Base-by-base conservation (phyloP, 2,329 filamentous ascomycete genomes). In the Cladorrhinum sp. region DNA sequence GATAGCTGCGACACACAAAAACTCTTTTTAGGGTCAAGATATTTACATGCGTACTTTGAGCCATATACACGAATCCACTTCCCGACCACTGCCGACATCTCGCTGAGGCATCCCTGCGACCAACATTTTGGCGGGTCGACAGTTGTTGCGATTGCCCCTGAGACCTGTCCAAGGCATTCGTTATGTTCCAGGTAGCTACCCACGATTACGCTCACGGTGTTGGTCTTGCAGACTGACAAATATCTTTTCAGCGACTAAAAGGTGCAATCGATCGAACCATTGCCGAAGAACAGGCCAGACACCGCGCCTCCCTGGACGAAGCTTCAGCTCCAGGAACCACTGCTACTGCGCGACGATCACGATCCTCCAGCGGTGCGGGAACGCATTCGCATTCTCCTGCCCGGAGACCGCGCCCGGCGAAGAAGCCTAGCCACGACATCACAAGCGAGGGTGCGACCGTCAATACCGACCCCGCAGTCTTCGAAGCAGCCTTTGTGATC, bases 211-310 rank as follows among this genome's bases (percentile, higher is more conserved):
- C 9, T 28, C 48, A 20, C 23, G 8, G 16, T 24, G 23, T 46
- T 18, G n/a, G 2, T 36, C 18, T 33, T 59, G 48, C 8, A 58
- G 53, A 52, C 59, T 61, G 30, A 63, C 49, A 46, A n/a, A 51
- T 55, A 21, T 18, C 28, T 18, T 42, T 53, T 23, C 72, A 95
- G 90, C 86, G 90, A 80, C 80, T 96, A 69, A 90, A 91, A 78
- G 90, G 89, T 70, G 90, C 89, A 62, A 92, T 96, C 73, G 91
- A 96, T 73, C 87, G 87, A 69, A 89, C 89, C 70, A 95, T 97
- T 70, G 90, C 92, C 70, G 92, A 96, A 77, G 93, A 97, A 77
- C 91, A 96, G 76, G 90, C 91, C 61, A 89, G 91, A 61, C 89
- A 92, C 72, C 84, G 84, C 71, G 75, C 63, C 14, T 21, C 55